Evolutionary conservation across 495 filamentous ascomycete genomes (phyloP).

Genomic region (Talaromyces trachyspermus): DNA sequence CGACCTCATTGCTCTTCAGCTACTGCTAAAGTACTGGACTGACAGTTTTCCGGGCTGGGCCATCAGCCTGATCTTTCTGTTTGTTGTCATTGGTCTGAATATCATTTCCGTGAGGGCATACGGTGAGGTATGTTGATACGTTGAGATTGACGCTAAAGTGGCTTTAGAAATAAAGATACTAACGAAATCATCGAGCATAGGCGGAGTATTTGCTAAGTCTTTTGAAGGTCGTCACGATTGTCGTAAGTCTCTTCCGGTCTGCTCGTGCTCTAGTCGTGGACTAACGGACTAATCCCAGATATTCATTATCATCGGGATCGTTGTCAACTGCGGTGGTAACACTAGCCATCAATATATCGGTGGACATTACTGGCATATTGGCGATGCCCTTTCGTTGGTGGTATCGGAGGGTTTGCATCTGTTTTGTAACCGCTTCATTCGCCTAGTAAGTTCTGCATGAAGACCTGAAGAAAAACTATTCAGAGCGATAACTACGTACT

Average conservation of each 20-base stretch:
- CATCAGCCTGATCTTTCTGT: conserved; percentile 45
- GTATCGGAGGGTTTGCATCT: conserved; percentile 45
- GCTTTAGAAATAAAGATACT: not conserved
- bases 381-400: conserved; percentile 47
- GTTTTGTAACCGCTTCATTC: conserved; percentile 49
- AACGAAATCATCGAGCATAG: conserved; percentile 21
- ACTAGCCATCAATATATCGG: conserved; percentile 38
- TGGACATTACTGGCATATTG: conserved; percentile 35
- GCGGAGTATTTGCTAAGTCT: conserved; percentile 49
- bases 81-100: conserved; percentile 41
- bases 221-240: conserved; percentile 48
- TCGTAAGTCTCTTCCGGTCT: conserved; percentile 25
- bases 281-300: conserved; percentile 24
- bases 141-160: not conserved
- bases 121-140: conserved; percentile 36
- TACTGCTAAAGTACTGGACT: conserved; percentile 46
- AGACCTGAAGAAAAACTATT: not conserved
- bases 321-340: conserved; percentile 44
- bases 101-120: conserved; percentile 45
- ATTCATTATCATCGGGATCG: conserved; percentile 46
- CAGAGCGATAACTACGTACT: too few species aligned
- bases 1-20: conserved; percentile 47
- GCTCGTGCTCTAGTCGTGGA: not conserved
- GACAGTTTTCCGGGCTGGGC: conserved; percentile 46
- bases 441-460: conserved; percentile 28